Base-by-base conservation (phyloP, 2,329 filamentous ascomycete species). In the Talaromyces atroroseus region DNA sequence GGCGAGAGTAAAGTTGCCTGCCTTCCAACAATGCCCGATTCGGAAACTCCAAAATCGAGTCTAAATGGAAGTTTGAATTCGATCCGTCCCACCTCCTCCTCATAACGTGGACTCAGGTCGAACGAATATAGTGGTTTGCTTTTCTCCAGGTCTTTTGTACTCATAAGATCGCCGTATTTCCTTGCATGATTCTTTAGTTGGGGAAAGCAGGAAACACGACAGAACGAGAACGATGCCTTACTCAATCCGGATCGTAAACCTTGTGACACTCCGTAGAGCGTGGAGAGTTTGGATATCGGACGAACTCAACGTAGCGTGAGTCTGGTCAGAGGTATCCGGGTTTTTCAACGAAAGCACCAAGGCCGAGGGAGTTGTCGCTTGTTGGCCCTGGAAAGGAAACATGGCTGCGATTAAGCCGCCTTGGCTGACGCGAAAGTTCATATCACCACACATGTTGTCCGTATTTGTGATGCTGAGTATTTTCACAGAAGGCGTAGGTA, bases 231-330 rank as follows among this genome's bases (percentile, higher is more conserved):
- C 10, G 8, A 26, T 26, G 24, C 24, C 50, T 23, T 36, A 52
- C 50, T 52, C 50, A 12, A 52, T 52, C n/a, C 50, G 40, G 40
- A 52, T 45, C 6, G 50, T 52, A 21, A 52, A 46, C 21, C n/a
- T n/a, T 52, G 50, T 34, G 3, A 45, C 21, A 2, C 23, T 20
- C 23, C 20, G 16, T 5, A 45, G 40, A 2, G 23, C 20, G 14
- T 45, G 26, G 5, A 52, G 3, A n/a, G 49, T 29, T 5, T 32
- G 14, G 8, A 21, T 18, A 14, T 52, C 50, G 5, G 50, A 34
- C 10, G 50, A 23, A 12, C 26, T 45, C 20, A 52, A n/a, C 26
- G 50, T 52, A 24, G 50, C 50, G 18, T 46, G 50, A 20, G 50
- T 52, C 7, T 45, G 24, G 6, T n/a, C 18, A 46, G 40, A 16